These are phyloP conservation scores for Lactifluus piperatus DNA, from an alignment of 768 basidiomycete genomes.

Conservation along the genomic window DNA sequence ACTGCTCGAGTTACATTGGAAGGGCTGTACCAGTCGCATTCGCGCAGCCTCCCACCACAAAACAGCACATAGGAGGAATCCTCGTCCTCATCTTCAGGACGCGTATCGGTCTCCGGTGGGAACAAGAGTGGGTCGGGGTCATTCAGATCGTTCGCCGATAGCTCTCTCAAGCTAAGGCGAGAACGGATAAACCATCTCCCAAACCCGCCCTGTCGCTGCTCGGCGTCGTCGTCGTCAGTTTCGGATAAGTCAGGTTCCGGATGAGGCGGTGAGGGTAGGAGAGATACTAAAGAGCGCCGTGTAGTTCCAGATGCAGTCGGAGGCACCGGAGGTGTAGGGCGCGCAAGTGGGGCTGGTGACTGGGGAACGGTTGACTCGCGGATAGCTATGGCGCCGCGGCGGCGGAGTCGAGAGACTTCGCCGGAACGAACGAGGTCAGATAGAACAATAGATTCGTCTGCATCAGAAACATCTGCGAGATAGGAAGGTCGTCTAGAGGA, in stretches of 20 bases:
- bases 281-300: not conserved
- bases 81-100: conserved; percentile 24
- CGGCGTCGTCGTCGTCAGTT: conserved; percentile 9
- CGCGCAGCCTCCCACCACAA: conserved; percentile 28
- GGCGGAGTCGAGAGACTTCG: conserved; percentile 63
- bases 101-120: conserved; percentile 6
- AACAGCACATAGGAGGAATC: conserved; percentile 31
- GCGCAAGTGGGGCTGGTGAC: conserved; percentile 1
- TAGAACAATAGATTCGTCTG: conserved; percentile 61
- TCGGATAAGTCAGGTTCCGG: conserved; percentile 11
- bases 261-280: not conserved
- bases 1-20: conserved; percentile 20
- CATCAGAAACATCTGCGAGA: conserved; percentile 31
- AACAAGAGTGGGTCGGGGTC: conserved; percentile 15
- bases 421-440: conserved; percentile 68
- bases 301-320: not conserved
- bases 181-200: conserved; percentile 12
- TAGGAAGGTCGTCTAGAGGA: not conserved
- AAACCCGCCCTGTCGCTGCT: conserved; percentile 6
- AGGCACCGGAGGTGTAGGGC: not conserved
- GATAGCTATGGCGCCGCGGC: conserved; percentile 63
- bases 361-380: conserved; percentile 22
- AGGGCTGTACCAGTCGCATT: conserved; percentile 15
- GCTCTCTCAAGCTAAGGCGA: conserved; percentile 7
- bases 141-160: conserved; percentile 1